A percentile compares a stretch with the other conserved stretches of the same genome.
Evolutionary conservation across 2,329 filamentous ascomycete species (phyloP).

Genomic region (Hawksworthiomyces lignivorus): DNA sequence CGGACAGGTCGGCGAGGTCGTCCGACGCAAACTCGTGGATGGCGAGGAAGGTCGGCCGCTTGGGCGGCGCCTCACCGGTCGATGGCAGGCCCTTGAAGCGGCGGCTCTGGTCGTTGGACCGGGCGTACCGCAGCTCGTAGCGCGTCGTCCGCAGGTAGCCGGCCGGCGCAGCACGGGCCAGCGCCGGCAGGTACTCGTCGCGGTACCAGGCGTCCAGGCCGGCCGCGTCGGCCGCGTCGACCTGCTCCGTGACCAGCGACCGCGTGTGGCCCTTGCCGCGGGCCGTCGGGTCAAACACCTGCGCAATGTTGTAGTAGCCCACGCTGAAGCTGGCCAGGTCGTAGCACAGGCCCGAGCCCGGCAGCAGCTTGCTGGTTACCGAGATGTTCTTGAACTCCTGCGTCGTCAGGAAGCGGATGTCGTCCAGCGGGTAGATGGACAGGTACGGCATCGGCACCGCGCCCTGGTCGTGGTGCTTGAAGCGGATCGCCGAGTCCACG

Average conservation of each 20-base stretch:
- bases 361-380: slow-evolving; percentile 23
- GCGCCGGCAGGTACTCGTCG: slow-evolving; percentile 12
- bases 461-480: slow-evolving; percentile 19
- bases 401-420: slow-evolving; percentile 26
- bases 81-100: slow-evolving; percentile 17
- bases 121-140: slow-evolving; percentile 17
- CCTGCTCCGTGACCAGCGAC: slow-evolving; percentile 13
- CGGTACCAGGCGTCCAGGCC: slow-evolving; percentile 15
- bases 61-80: slow-evolving; percentile 13
- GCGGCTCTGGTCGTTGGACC: slow-evolving; percentile 19
- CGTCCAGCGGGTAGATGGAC: slow-evolving; percentile 27
- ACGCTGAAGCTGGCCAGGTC: slow-evolving; percentile 18
- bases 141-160: slow-evolving; percentile 20
- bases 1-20: not conserved
- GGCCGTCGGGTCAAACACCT: slow-evolving; percentile 16
- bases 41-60: slow-evolving; percentile 13
- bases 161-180: slow-evolving; percentile 9
- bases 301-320: slow-evolving; percentile 17
- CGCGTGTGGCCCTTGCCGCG: slow-evolving; percentile 17
- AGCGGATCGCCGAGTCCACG: slow-evolving; percentile 26
- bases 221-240: slow-evolving; percentile 7
- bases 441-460: slow-evolving; percentile 24
- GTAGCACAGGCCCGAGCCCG: slow-evolving; percentile 16
- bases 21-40: slow-evolving; percentile 8
- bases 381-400: slow-evolving; percentile 26